Evolutionary conservation across 2,329 filamentous ascomycete species (phyloP).

Genomic region (Fusarium agapanthi): DNA sequence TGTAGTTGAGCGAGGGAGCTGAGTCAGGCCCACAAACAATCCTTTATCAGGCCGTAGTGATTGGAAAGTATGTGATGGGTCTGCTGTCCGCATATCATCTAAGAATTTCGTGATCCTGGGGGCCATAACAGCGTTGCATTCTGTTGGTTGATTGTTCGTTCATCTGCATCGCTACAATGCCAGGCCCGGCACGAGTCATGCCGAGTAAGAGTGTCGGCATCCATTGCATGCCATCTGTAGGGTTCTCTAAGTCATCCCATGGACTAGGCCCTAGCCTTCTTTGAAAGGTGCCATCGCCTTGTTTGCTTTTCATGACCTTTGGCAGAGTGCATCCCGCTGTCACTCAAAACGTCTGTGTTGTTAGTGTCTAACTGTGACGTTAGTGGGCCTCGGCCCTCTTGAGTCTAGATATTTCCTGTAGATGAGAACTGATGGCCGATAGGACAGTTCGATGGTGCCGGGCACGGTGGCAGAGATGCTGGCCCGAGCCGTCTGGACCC

Average conservation of each 20-base stretch:
- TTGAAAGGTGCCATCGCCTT: not conserved
- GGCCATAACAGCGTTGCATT: not conserved
- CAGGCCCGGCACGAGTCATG: slow-evolving; percentile 5
- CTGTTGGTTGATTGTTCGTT: slow-evolving; percentile 2
- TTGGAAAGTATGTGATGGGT: not conserved
- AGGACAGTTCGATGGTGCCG: not conserved
- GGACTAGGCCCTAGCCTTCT: not conserved
- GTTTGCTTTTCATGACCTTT: slow-evolving; percentile 1
- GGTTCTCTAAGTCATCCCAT: slow-evolving; percentile 2
- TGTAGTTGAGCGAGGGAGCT: slow-evolving; percentile 6
- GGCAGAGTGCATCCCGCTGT: not conserved
- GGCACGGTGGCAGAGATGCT: not conserved
- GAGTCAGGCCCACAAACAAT: slow-evolving; percentile 12
- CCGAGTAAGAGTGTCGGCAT: not conserved
- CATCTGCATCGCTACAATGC: not conserved
- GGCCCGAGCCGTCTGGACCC: slow-evolving; percentile 1
- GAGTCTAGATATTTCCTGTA: not conserved
- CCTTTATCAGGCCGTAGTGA: not conserved
- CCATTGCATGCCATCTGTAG: not conserved
- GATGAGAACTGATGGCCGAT: not conserved
- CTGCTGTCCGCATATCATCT: not conserved
- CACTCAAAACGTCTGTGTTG: not conserved
- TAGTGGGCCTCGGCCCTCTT: not conserved
- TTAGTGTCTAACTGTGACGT: not conserved
- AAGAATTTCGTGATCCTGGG: not conserved